phyloP scores from a whole-genome alignment of 1,139 yeast genomes.

The Geotrichum bryndzae region DNA sequence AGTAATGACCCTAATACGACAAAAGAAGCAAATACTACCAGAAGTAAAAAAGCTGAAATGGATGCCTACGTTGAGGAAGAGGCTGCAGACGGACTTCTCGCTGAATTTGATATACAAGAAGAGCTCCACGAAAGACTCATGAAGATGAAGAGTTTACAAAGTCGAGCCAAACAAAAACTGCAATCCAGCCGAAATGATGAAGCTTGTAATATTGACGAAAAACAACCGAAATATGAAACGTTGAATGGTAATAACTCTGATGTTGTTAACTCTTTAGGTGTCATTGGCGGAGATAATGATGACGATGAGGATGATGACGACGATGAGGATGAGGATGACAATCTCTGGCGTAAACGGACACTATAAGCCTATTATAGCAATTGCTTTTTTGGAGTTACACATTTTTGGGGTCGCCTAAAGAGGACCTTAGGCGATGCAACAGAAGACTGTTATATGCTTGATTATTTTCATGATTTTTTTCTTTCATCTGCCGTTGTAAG shows the following conservation, averaged over 20 bases:
- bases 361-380: neutral
- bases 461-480: neutral
- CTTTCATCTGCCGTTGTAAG: neutral
- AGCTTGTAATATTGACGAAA: constrained; percentile 40
- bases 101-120: constrained; percentile 53
- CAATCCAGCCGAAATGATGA: constrained; percentile 52
- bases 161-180: constrained; percentile 40
- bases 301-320: constrained; percentile 18
- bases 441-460: no score
- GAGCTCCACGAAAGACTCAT: constrained; percentile 22
- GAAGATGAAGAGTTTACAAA: constrained; percentile 20
- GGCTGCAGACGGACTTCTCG: constrained; percentile 60
- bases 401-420: neutral
- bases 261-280: neutral
- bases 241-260: neutral
- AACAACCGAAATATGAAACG: neutral
- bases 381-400: neutral
- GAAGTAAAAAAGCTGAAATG: constrained; percentile 53
- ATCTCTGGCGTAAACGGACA: constrained; percentile 10
- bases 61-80: constrained; percentile 64
- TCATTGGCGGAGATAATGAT: constrained; percentile 13
- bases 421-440: neutral
- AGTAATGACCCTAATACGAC: neutral
- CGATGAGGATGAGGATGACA: constrained; percentile 28
- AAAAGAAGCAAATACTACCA: neutral